phyloP scores from a whole-genome alignment of 192 early-diverging fungal genomes.

The Phlyctochytrium planicorne region DNA sequence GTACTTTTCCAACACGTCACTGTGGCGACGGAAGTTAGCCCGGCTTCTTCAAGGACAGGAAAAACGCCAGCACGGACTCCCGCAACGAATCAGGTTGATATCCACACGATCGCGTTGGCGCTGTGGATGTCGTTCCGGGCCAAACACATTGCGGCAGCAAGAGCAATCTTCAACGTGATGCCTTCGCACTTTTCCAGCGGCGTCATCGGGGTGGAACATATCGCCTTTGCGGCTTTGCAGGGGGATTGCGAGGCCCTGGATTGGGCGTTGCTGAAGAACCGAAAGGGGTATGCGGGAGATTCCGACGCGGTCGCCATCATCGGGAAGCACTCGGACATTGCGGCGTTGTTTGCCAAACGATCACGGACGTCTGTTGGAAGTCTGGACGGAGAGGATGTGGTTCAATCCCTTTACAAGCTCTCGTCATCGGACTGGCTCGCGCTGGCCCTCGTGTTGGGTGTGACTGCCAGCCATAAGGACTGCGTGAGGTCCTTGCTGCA shows the following conservation, averaged over 20 bases:
- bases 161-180: background rate
- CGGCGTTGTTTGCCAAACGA: background rate
- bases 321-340: background rate
- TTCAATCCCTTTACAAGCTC: background rate
- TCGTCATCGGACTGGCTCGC: background rate
- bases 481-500: background rate
- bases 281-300: background rate
- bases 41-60: too few species aligned
- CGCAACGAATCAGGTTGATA: background rate
- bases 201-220: background rate
- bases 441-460: background rate
- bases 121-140: background rate
- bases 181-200: background rate
- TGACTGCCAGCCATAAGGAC: constrained; percentile 9
- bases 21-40: too few species aligned
- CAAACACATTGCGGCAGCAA: background rate
- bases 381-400: background rate
- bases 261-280: background rate
- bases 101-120: background rate
- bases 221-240: background rate
- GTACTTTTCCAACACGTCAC: too few species aligned
- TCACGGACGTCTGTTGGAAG: background rate
- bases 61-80: too few species aligned
- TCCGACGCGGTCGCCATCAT: background rate
- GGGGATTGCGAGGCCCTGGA: background rate